Evolutionary conservation across 495 filamentous ascomycete species (phyloP), one percentile per base, ranked within the genome.

Genomic region (Melanomma pulvis-pyrius): DNA sequence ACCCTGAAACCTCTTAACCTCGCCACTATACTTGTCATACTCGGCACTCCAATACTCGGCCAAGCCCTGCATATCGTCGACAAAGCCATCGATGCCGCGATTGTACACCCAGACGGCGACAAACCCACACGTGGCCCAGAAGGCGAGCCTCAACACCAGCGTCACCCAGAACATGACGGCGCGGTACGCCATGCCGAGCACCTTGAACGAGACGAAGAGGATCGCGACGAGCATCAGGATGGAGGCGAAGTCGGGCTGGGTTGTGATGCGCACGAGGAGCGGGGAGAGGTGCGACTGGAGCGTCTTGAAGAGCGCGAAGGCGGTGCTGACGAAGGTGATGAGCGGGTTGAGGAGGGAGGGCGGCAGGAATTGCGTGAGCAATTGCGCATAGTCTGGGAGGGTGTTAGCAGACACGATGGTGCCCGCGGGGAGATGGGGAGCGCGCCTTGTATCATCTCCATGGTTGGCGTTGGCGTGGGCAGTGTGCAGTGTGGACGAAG

Each of bases 131-230:
- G 72, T 65, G 0, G 77, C 81, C 84, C 85, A 94, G 51, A 90
- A 83, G 0, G 82, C 61, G 47, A 91, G 19, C 29, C 82, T 74
- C 59, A 89, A 71, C 6, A 78, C 81, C 50, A 93, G 71, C 44
- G 79, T 73, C n/a, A 90, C 81, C 86, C 90, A 92, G 74, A 84
- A 93, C 72, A 92, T 79, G 57, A 96, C 77, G 1, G 90, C 75
- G 36, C 89, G 82, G 51, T 84, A 84, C 26, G 88, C 75, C 74
- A 87, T 86, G 71, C 86, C 77, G n/a, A 94, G 76, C 57, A 92
- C 70, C 72, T 88, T 84, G 63, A 93, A 75, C 19, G 83, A 83
- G 51, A 91, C 53, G 63, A 91, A 72, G 32, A 92, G 69, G 47
- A 84, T 64, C 44, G 87, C 59, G 0, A 84, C 68, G 15, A 89